Percentiles rank a stretch among this genome's conserved stretches.
These are phyloP conservation scores for Hemerocallis citrina DNA, from an alignment of 106 monocot genomes.

Conservation along the genomic window DNA sequence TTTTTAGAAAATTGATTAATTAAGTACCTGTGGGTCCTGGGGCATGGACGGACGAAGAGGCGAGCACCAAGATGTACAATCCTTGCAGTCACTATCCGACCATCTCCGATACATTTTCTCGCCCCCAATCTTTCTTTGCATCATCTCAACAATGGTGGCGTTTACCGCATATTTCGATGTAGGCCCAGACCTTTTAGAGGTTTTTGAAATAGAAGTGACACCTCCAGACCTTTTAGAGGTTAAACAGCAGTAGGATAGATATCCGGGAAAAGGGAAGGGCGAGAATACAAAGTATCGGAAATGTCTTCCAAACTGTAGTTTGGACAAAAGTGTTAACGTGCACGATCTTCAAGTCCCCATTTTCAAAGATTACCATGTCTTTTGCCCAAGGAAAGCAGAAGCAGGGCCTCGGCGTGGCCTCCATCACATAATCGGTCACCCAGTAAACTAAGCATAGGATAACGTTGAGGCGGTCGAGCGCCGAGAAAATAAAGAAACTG, in stretches of 20 bases:
- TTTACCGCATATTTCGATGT: slow-evolving; percentile 52
- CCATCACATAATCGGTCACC: slow-evolving; percentile 10
- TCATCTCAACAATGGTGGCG: slow-evolving; percentile 70
- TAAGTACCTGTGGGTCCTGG: slow-evolving; percentile 47
- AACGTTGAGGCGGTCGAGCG: slow-evolving; percentile 11
- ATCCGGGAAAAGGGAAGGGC: slow-evolving; percentile 53
- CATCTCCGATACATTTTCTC: slow-evolving; percentile 31
- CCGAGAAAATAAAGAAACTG: slow-evolving; percentile 54
- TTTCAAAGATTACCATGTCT: slow-evolving; percentile 2
- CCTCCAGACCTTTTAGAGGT: slow-evolving; percentile 37
- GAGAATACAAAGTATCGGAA: slow-evolving; percentile 76
- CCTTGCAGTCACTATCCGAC: slow-evolving; percentile 79
- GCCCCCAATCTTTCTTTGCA: slow-evolving; percentile 54
- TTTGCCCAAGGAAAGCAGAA: slow-evolving; percentile 10
- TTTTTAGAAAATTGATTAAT: background rate
- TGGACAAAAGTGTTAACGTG: slow-evolving; percentile 34
- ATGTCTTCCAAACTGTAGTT: slow-evolving; percentile 82
- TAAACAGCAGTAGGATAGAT: slow-evolving; percentile 21
- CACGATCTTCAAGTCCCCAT: slow-evolving; percentile 35
- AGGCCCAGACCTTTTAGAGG: slow-evolving; percentile 19
- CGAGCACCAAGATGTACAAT: slow-evolving; percentile 58
- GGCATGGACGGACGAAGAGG: slow-evolving; percentile 48
- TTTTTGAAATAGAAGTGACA: too few relatives aligned
- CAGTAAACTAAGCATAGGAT: slow-evolving; percentile 15
- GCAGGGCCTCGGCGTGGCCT: slow-evolving; percentile 20